Conservation (phyloP, 768 basidiomycete species). For the Boletus vermiculosoides region DNA sequence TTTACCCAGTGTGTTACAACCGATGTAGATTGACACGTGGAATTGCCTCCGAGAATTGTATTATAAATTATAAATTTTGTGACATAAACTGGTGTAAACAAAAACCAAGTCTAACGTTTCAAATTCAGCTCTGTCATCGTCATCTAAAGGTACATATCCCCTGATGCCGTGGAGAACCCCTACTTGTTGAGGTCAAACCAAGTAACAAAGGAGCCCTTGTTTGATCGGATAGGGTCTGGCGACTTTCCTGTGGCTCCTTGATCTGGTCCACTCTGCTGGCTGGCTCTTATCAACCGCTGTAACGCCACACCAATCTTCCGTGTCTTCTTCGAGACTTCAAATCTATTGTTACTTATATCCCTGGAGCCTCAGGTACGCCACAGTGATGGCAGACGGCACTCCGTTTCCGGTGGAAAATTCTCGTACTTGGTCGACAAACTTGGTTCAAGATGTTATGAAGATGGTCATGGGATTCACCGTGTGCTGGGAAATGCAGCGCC, state of each 20-base stretch:
- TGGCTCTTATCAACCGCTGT: neutral
- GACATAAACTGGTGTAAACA: neutral
- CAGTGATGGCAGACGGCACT: neutral
- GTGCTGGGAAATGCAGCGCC: neutral
- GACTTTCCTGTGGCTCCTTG: neutral
- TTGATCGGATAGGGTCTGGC: neutral
- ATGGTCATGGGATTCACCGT: neutral
- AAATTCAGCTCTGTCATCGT: neutral
- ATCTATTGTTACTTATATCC: neutral
- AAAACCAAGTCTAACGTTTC: neutral
- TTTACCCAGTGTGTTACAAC: too few relatives aligned
- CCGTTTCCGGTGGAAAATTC: conserved; percentile 5
- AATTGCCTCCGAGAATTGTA: neutral
- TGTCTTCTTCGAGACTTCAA: neutral
- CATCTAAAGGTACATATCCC: neutral
- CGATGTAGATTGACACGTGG: neutral
- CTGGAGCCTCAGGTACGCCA: neutral
- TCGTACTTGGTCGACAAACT: neutral
- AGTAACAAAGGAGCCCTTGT: neutral
- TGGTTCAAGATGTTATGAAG: neutral
- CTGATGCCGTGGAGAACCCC: neutral
- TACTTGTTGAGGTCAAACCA: neutral
- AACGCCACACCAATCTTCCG: neutral
- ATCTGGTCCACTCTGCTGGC: neutral
- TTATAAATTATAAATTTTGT: too few relatives aligned